phyloP scores from a whole-genome alignment of 345 rosid genomes.

The Aethionema arabicum region DNA sequence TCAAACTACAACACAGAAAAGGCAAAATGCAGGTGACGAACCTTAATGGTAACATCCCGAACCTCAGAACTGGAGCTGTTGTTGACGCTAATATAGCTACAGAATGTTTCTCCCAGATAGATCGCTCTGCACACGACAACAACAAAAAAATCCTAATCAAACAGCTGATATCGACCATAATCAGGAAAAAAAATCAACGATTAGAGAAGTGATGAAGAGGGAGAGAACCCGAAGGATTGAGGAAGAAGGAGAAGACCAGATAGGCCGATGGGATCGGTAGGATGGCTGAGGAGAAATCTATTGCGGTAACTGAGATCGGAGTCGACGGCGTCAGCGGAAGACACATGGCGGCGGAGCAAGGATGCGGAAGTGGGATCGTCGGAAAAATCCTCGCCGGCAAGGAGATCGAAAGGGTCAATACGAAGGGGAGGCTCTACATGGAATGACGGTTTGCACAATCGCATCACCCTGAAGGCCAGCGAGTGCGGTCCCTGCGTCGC shows the following conservation, averaged over 20 bases:
- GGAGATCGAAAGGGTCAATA: slow-evolving; percentile 79
- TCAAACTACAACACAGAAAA: background rate
- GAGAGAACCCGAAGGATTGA: slow-evolving; percentile 74
- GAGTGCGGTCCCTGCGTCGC: slow-evolving; percentile 74
- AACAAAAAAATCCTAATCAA: background rate
- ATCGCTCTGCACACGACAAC: slow-evolving; percentile 55
- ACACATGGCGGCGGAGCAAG: slow-evolving; percentile 27
- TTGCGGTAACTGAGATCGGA: slow-evolving; percentile 74
- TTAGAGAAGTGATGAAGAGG: background rate
- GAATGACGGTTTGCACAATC: slow-evolving; percentile 87
- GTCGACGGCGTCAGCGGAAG: slow-evolving; percentile 38
- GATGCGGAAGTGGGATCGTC: slow-evolving; percentile 78
- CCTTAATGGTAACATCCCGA: slow-evolving; percentile 80
- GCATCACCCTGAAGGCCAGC: slow-evolving; percentile 94
- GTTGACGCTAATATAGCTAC: slow-evolving; percentile 91
- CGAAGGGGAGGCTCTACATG: slow-evolving; percentile 84
- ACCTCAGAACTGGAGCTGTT: slow-evolving; percentile 85
- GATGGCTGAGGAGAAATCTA: slow-evolving; percentile 56
- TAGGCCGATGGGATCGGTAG: slow-evolving; percentile 83
- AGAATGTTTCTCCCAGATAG: slow-evolving; percentile 90
- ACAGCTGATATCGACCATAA: background rate
- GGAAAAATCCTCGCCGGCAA: slow-evolving; percentile 88
- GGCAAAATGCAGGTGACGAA: slow-evolving; percentile 19
- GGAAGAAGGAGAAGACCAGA: slow-evolving; percentile 97
- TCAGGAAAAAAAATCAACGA: background rate